Evolutionary conservation across 2,329 filamentous ascomycete species (phyloP), one percentile per base, ranked within the genome.

Genomic region (Herpotrichia juniperi): DNA sequence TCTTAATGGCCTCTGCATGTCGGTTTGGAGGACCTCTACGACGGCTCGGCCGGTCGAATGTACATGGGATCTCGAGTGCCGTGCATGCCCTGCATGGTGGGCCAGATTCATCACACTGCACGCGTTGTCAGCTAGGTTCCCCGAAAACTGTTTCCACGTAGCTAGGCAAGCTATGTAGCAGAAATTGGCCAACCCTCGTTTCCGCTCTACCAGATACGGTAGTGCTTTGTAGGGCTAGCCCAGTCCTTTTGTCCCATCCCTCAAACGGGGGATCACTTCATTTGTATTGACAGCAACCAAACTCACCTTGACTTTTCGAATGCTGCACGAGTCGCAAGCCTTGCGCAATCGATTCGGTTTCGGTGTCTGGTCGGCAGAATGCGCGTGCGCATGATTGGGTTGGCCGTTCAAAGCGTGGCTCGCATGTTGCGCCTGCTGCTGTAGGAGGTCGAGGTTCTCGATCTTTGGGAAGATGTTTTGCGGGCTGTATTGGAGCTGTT

Each of bases 1-100:
- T 83, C 75, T 88, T 88, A 63, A 88, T 81, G 17, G 83, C 83
- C 74, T 88, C 86, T 16, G 85, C 85, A 74, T 87, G 85, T 57
- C 82, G 76, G 62, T 88, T 89, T 26, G 86, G 85, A 30, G 86
- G 86, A 4, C 86, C 86, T 63, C 86, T 78, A 53, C 86, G 79
- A 51, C 83, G 79, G 65, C 82, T 87, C 22, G 85, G 85, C 56
- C 86, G 78, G 42, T 86, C 79, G 67, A 86, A 88, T 51, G 86
- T 88, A 68, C 86, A 89, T 22, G 84, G 84, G 43, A 88, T 87
- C 56, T 87, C 84, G 57, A 88, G 77, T 46, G 82, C 81, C 35
- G 83, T 78, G 71, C 86, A 89, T 42, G 85, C 85, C 66, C 82
- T 78, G 74, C 86, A 89, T 42, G 86, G 86, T 24, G 84, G 84